phyloP scores from a whole-genome alignment of 1,284 basidiomycete species.

The Limonomyces culmigenus region DNA sequence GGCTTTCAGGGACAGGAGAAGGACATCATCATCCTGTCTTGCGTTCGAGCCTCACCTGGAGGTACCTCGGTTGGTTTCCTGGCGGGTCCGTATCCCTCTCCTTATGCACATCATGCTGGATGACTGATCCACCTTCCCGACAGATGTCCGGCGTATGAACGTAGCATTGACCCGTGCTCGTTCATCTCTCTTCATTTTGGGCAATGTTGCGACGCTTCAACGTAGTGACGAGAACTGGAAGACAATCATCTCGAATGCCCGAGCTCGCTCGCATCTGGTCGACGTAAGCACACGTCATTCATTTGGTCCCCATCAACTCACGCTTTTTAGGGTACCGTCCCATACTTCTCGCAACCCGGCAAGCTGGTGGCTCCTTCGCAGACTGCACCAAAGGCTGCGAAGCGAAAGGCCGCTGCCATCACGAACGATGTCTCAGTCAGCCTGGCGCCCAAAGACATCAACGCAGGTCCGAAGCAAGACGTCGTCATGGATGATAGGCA shows the following conservation, averaged over 20 bases:
- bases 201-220: conserved; percentile 77
- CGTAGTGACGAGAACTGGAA: conserved; percentile 73
- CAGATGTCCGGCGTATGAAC: conserved; percentile 86
- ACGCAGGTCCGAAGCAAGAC: too few relatives aligned
- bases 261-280: conserved; percentile 29
- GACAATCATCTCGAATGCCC: conserved; percentile 64
- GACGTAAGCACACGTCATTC: conserved; percentile 33
- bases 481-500: too few relatives aligned
- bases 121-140: conserved; percentile 2
- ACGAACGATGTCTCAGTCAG: too few relatives aligned
- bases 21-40: conserved; percentile 89
- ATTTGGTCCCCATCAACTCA: too few relatives aligned
- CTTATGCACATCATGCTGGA: conserved; percentile 4
- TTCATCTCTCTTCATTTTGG: conserved; percentile 88
- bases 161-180: conserved; percentile 93
- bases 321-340: too few relatives aligned
- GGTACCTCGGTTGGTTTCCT: conserved; percentile 78
- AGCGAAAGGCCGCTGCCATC: too few relatives aligned
- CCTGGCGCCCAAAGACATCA: too few relatives aligned
- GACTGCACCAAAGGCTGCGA: too few relatives aligned
- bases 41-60: conserved; percentile 80
- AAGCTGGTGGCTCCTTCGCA: too few relatives aligned
- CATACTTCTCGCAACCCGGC: too few relatives aligned
- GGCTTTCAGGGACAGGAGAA: conserved; percentile 98
- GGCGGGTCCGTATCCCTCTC: conserved; percentile 33